Base-by-base conservation (phyloP, 2,329 filamentous ascomycete genomes). In the Hymenoscyphus salicellus region DNA sequence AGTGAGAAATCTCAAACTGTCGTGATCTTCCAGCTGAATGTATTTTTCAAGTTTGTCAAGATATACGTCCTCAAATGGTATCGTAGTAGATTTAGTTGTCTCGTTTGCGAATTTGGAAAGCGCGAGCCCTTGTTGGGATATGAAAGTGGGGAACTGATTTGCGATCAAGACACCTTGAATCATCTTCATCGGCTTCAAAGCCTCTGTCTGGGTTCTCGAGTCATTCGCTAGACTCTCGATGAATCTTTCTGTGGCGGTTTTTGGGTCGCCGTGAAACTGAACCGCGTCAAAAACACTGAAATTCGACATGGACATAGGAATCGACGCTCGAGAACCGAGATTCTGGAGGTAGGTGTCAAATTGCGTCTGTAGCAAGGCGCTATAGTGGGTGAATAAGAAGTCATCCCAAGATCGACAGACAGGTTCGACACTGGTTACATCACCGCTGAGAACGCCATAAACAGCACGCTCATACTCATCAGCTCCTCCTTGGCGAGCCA, bases 381-480 rank as follows among this genome's bases (percentile, higher is more conserved):
- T 97, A 80, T 95, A 95, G 75, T 93, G 88, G 41, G 89, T 88
- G 76, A 95, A 97, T 20, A 97, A 82, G 71, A 89, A 87, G 73
- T 98, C 94, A 70, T 97, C 92, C 89, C 93, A 96, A 26, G 84
- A 87, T 60, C 85, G 83, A 74, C 91, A 93, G 46, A 94, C 87
- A 69, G 86, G 86, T 73, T 91, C 87, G 11, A 96, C 91, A 60
- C 89, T 91, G 43, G 85, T 79, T 59, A 93, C 84, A 73, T 97
- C 92, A 59, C 95, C 95, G 52, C 90, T 89, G n/a, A 99, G 82
- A 14, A 97, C 79, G 32, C 92, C 94, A 74, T 97, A 97, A 0
- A 97, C 92, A 20, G 94, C 95, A 63, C 88, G 86, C 78, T 99
- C 93, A 72, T 93, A 94, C 60, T 90, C 86, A 71, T 91, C 88